Evolutionary conservation across 1,284 basidiomycete species (phyloP), one percentile per base, ranked within the genome.

Genomic region (Naganishia cerealis): DNA sequence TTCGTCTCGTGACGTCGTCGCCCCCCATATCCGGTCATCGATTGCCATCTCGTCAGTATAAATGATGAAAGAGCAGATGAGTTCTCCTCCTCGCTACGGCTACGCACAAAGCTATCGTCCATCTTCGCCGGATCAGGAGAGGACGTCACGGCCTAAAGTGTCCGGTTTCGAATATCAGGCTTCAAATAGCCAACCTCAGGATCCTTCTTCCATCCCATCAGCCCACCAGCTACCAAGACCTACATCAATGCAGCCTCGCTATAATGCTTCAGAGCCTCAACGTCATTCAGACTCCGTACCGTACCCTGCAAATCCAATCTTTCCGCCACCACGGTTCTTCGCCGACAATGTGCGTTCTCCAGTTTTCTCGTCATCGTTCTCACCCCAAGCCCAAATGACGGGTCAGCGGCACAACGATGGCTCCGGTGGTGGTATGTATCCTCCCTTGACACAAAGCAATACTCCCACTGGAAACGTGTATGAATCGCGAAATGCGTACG

Each of bases 41-140:
- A 38, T 29, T 24, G 26, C n/a, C 15, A 26, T 5, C 26, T 16
- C 9, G 10, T 33, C 59, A 36, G 48, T 12, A 29, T 29, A 26
- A 33, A 63, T 63, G 61, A 50, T 52, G 26, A 53, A 42, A 4
- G 38, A 36, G 40, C 48, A 21, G 39, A 63, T 54, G 61, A 50
- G 36, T 40, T 63, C 61, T 40, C 61, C 59, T 48, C 36, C 55
- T 4, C 29, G 29, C 6, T 59, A 48, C 42, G 43, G 26, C 18
- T 36, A 59, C 40, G 16, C 50, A 5, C 9, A 29, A 38, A 36
- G 26, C 24, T 39, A 63, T 53, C 48, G 50, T 21, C 38, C 61
- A 29, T 21, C 61, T 21, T 63, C 61, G 13, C 24, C 61, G 42
- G 40, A 24, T 50, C 50, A 63, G 33, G 38, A 63, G 13, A n/a